Evolutionary conservation across 352 stramenopile genomes (phyloP).

Genomic region (Globisporangium rhizosaccharum): DNA sequence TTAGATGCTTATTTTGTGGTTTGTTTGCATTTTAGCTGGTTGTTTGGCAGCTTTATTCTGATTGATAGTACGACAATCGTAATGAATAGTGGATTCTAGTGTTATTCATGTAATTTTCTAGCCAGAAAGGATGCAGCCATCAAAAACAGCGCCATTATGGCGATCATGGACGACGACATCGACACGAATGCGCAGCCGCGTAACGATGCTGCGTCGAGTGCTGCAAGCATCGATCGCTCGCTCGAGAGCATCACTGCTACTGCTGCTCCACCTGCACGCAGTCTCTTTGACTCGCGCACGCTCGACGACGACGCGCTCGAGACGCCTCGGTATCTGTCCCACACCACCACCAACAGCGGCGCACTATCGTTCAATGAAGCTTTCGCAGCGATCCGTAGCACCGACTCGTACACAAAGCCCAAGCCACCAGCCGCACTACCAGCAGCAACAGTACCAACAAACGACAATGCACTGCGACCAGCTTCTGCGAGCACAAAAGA

Average conservation of each 20-base stretch:
- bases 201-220: background rate
- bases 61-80: no score
- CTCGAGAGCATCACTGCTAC: background rate
- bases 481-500: conserved; percentile 21
- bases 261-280: conserved; percentile 16
- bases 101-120: no score
- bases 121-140: no score
- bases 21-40: background rate
- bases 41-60: no score
- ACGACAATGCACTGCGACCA: conserved; percentile 3
- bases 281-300: conserved; percentile 42
- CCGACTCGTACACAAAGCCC: conserved; percentile 43
- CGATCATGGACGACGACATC: no score
- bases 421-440: conserved; percentile 7
- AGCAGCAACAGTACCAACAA: background rate
- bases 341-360: conserved; percentile 8
- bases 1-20: no score
- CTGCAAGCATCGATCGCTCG: background rate
- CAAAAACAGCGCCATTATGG: no score
- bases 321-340: conserved; percentile 34
- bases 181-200: no score
- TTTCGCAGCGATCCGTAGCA: conserved; percentile 53
- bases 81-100: no score
- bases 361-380: conserved; percentile 45
- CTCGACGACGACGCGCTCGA: conserved; percentile 7